Evolutionary conservation across 2,329 filamentous ascomycete species (phyloP), one percentile per base, ranked within the genome.

Genomic region (Pseudogymnoascus sp.): DNA sequence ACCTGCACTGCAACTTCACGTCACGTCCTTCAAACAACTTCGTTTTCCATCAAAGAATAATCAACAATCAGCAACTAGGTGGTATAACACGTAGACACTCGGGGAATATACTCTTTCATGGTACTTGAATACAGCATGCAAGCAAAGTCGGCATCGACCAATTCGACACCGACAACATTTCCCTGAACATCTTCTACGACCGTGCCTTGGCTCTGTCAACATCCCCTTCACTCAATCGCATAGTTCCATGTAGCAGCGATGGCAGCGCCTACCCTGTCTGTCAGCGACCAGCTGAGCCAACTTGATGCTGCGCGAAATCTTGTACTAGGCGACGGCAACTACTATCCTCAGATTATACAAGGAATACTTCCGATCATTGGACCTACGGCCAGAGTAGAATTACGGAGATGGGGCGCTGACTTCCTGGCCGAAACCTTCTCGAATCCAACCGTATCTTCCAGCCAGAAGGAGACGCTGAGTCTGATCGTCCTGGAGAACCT

Each of bases 341-440:
- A 95, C 77, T 99, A 97, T 75, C 87, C 89, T 60, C 91, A 90
- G 75, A 93, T 99, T 73, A 88, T 99, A 66, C 90, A 91, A 72
- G 92, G 91, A 58, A 91, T 97, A 66, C 79, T 97, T n/a, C 92
- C 92, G 62, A 92, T 97, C 70, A 90, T 97, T 75, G 87, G 88
- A 64, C 84, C 89, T 60, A 81, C 82, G 67, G 83, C 90, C 66
- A 83, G 85, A 65, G 77, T 96, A 62, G 91, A 96, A 75, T 79
- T 97, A 70, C 89, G 92, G 75, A 82, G 92, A 88, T 99, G 94
- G 94, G 94, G 93, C 25, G 88, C 92, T 66, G 92, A 97, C 65
- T 99, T 99, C 72, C 81, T 99, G 45, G 92, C 93, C 62, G 94
- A 99, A 79, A 92, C 92, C 2, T 97, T 99, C 77, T 89, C 94